Base-by-base conservation (phyloP, 352 stramenopile genomes). In the Thalassiosira livingstoniorum region DNA sequence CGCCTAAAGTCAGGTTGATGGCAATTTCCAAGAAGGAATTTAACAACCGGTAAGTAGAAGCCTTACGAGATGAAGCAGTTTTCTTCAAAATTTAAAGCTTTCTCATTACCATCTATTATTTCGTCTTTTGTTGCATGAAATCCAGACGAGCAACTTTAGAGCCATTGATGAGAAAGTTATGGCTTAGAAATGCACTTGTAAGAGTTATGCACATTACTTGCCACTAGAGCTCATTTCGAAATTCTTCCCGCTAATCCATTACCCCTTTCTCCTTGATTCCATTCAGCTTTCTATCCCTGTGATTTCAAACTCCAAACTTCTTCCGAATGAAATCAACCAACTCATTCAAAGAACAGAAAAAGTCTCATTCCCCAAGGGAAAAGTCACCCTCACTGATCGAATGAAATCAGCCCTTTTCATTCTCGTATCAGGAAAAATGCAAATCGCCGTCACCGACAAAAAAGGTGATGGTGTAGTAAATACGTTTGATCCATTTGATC, bases 391-490 rank as follows among this genome's bases (percentile, higher is more conserved):
- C 15, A 64, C 67, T 21, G 71, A 58, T 13, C 60, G 75, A 21
- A 86, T 86, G 78, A 86, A 78, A 67, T 75, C 67, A 31, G 80
- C 74, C n/a, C 61, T 83, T 31, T 83, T 73, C 43, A 83, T 87
- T 64, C 39, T 87, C 4, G 55, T 75, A 21, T 43, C 53, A 47
- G 80, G 80, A n/a, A 83, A 83, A 29, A 74, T 83, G 25, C 78
- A 86, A 47, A 45, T 86, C 31, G 42, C 67, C 34, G 53, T 81
- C 32, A 78, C 71, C 3, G 67, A 81, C 45, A 61, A 75, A 39
- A 61, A 75, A 39, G 73, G 62, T 32, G 68, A 80, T 55, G 78
- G 78, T 61, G 65, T 78, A 34, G 78, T 86, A 3, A 32, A 72
- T 47, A 60, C 64, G 7, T 72, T 72, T 43, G 64, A 47, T 5